Evolutionary conservation across 805 yeast species (phyloP).

Genomic region (Barnettozyma californica): DNA sequence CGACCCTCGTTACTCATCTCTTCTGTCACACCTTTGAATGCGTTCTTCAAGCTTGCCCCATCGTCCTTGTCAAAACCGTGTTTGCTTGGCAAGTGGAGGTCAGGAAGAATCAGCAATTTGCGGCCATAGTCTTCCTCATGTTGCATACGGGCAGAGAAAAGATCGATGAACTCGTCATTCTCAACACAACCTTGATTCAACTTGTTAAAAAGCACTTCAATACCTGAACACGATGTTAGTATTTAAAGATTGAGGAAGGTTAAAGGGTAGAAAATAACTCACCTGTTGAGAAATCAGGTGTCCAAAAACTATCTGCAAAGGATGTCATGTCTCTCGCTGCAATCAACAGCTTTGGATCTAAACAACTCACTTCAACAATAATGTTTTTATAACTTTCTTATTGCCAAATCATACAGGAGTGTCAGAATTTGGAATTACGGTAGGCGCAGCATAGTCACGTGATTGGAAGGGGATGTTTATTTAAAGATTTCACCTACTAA

Average conservation of each 20-base stretch:
- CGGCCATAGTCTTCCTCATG: constrained; percentile 64
- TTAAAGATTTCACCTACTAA: no score
- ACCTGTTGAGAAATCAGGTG: constrained; percentile 56
- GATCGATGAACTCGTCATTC: constrained; percentile 59
- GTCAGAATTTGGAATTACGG: background rate
- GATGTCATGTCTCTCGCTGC: constrained; percentile 34
- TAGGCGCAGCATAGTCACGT: background rate
- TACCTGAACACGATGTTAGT: constrained; percentile 28
- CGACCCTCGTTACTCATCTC: constrained; percentile 56
- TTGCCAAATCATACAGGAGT: background rate
- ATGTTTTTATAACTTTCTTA: no score
- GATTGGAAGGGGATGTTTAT: no score
- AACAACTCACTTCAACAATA: no score
- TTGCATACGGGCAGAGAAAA: constrained; percentile 68
- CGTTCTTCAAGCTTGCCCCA: constrained; percentile 58
- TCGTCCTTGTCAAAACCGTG: constrained; percentile 49
- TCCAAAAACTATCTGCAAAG: constrained; percentile 76
- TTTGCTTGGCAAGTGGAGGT: constrained; percentile 31
- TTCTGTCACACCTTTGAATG: constrained; percentile 51
- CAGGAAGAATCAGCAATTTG: constrained; percentile 39
- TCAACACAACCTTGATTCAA: constrained; percentile 62
- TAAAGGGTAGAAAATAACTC: constrained; percentile 11
- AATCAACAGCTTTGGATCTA: background rate
- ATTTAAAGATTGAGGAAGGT: background rate
- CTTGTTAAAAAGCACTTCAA: constrained; percentile 44